Evolutionary conservation across 192 early-diverging fungal genomes (phyloP), one percentile per base, ranked within the genome.

Genomic region (Oehlia diaphana): DNA sequence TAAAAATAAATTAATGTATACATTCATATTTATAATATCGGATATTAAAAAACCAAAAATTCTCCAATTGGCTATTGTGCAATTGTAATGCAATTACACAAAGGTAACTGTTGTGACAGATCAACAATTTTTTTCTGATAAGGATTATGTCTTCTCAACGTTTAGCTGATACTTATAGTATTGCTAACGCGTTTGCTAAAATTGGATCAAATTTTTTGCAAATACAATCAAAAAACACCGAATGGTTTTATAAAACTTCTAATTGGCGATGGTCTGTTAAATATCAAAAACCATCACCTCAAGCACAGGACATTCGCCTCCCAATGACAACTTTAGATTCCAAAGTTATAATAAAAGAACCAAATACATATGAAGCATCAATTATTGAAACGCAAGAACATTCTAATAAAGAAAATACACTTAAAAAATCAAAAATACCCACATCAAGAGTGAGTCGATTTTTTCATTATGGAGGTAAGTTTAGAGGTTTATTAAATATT

Each of bases 391-490:
- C 8, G 5, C 31, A 39, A 37, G 14, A 10, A 2, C 35, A 33
- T 19, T 62, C 6, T 35, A 47, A 47, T 47, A 12, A 47, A 47
- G 44, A 62, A 12, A 47, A 47, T n/a, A 9, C 50, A 47, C 77
- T 89, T 28, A 87, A 86, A 74, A 87, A 84, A 73, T 84, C 92
- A 0, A 70, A 84, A 12, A 94, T 98, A 84, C 96, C 96, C 1
- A 89, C 95, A 0, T 90, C 91, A 7, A 89, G 95, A 8, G 87
- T 92, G 12, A 86, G 91, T 72, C 85, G 96, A 12, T 83, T 98
- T 2, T 93, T 90, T 81, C 94, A 96, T 70, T 98, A 96, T 83
- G 94, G 94, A 49, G 83, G 89, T 85, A 86, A 81, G 63, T 44
- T 1, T 28, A 39, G 19, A 42, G 21, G 44, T n/a, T 21, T 23